Conservation (phyloP, 179 eudicot genomes). For the Camellia oleifera region DNA sequence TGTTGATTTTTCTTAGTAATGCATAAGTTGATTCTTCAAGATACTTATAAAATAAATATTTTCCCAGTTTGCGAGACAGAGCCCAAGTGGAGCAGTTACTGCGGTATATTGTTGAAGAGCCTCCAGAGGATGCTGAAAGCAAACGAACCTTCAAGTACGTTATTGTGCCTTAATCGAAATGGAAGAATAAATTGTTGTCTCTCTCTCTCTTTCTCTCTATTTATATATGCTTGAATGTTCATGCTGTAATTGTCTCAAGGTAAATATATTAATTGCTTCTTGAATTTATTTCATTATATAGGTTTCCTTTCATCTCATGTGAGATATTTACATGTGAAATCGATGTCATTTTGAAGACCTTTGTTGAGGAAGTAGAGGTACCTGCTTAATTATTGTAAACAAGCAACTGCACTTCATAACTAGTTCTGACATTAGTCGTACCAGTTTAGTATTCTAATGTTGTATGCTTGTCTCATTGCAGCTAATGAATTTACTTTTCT, state of each 20-base stretch:
- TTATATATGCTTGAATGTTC: no score
- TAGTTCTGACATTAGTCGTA: not conserved
- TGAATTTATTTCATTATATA: conserved; percentile 21
- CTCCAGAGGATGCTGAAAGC: conserved; percentile 91
- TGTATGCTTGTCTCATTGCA: conserved; percentile 33
- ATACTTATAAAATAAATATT: conserved; percentile 11
- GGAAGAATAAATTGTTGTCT: not conserved
- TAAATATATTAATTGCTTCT: not conserved
- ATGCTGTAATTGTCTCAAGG: conserved; percentile 1
- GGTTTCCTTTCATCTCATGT: conserved; percentile 93
- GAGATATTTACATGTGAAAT: conserved; percentile 98
- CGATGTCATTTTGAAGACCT: conserved; percentile 91
- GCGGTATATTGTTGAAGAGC: conserved; percentile 79
- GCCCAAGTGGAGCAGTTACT: conserved; percentile 90
- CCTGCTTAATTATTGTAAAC: not conserved
- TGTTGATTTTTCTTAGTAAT: not conserved
- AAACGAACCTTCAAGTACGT: conserved; percentile 83
- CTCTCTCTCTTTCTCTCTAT: no score
- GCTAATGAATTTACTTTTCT: conserved; percentile 93
- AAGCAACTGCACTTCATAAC: not conserved
- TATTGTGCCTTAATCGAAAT: not conserved
- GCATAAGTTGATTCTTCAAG: conserved; percentile 11
- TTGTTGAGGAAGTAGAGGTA: conserved; percentile 98
- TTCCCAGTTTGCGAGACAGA: conserved; percentile 84
- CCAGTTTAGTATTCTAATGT: not conserved